Evolutionary conservation across 345 rosid species (phyloP).

Genomic region (Boechera stricta): DNA sequence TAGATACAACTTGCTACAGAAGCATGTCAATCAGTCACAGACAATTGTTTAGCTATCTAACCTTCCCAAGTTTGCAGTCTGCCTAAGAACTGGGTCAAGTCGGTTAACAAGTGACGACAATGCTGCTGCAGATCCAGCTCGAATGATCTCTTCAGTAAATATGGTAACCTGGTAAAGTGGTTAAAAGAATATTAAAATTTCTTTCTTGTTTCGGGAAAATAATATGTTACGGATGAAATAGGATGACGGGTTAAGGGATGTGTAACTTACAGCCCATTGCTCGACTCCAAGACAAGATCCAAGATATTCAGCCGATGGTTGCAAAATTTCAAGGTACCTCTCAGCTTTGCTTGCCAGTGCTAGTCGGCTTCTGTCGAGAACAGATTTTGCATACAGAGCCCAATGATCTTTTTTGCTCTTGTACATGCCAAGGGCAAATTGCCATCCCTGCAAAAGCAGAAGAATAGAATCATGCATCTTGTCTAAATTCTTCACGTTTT

Average conservation of each 20-base stretch:
- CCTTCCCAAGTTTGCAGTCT: conserved; percentile 97
- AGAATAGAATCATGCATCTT: conserved; percentile 35
- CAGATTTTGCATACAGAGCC: conserved; percentile 95
- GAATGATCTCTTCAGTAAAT: conserved; percentile 95
- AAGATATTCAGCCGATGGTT: conserved; percentile 95
- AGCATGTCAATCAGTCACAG: conserved; percentile 3
- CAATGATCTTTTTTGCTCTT: conserved; percentile 64
- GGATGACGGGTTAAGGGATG: conserved; percentile 18
- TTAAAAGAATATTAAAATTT: conserved; percentile 1
- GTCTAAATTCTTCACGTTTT: conserved; percentile 5
- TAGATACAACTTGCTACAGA: conserved; percentile 28
- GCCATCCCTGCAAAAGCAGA: conserved; percentile 77
- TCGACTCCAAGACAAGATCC: conserved; percentile 90
- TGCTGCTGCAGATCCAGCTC: conserved; percentile 98
- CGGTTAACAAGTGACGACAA: conserved; percentile 84
- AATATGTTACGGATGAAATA: conserved; percentile 17
- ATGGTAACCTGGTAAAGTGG: conserved; percentile 65
- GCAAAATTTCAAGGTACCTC: conserved; percentile 80
- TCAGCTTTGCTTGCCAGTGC: conserved; percentile 89
- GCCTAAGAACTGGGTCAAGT: conserved; percentile 95
- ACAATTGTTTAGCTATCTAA: conserved; percentile 43
- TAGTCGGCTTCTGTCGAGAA: conserved; percentile 94
- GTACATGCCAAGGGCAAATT: conserved; percentile 67
- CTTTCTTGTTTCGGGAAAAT: conserved; percentile 18
- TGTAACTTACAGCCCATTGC: conserved; percentile 78